These are phyloP conservation scores for Populus davidiana DNA, from an alignment of 345 rosid species.

Conservation along the genomic window DNA sequence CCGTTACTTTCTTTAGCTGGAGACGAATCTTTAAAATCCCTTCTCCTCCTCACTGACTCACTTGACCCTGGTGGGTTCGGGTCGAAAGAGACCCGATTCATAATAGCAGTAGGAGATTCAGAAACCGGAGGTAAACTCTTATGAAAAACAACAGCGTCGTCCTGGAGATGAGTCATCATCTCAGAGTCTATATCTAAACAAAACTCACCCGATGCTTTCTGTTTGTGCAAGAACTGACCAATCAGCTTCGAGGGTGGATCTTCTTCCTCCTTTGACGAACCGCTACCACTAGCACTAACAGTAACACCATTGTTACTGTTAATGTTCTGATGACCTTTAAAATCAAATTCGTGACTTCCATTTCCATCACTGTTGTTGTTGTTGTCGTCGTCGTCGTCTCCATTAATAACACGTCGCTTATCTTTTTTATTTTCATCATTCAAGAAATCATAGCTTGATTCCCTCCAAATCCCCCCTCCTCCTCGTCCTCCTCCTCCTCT, in stretches of 20 bases:
- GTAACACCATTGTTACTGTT: background rate
- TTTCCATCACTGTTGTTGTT: background rate
- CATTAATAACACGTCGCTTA: conserved; percentile 1
- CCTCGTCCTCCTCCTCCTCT: background rate
- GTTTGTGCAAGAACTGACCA: conserved; percentile 64
- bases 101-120: conserved; percentile 33
- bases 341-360: conserved; percentile 30
- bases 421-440: conserved; percentile 22
- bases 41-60: conserved; percentile 24
- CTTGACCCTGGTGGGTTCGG: conserved; percentile 16
- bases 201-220: conserved; percentile 65
- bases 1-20: conserved; percentile 14
- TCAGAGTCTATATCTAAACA: conserved; percentile 70
- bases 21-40: conserved; percentile 21
- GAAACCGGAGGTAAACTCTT: conserved; percentile 32
- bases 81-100: conserved; percentile 38
- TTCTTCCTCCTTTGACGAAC: conserved; percentile 12
- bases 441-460: conserved; percentile 54
- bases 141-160: background rate
- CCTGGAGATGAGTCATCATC: conserved; percentile 59
- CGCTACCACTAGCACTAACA: background rate
- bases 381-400: background rate
- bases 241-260: conserved; percentile 80
- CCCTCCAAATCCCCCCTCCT: conserved; percentile 51
- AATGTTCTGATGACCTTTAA: conserved; percentile 11